Evolutionary conservation across 1,284 basidiomycete species (phyloP).

Genomic region (Melampsora medusae): DNA sequence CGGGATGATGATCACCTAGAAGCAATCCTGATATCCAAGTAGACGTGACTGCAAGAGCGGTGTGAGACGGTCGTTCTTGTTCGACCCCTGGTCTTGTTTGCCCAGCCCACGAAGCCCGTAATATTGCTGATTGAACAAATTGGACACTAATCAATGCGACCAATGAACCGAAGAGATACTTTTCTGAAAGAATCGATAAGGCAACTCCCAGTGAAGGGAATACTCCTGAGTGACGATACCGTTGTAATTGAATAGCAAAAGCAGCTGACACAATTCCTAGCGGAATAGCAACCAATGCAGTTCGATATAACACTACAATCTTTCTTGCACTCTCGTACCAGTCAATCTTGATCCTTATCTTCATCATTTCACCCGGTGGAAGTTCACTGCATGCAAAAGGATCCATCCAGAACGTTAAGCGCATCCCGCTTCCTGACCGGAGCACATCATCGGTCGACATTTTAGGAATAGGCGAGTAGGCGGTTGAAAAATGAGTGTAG

Average conservation of each 20-base stretch:
- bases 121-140: slow-evolving; percentile 4
- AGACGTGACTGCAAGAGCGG: slow-evolving; percentile 2
- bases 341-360: slow-evolving; percentile 64
- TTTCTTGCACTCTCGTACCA: slow-evolving; percentile 69
- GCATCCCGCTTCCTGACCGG: slow-evolving; percentile 29
- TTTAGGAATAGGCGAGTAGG: slow-evolving; percentile 46
- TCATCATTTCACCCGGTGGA: slow-evolving; percentile 54
- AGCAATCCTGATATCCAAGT: slow-evolving; percentile 6
- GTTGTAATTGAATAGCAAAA: slow-evolving; percentile 49
- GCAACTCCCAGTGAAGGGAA: slow-evolving; percentile 16
- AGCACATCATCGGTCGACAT: background rate
- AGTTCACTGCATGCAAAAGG: slow-evolving; percentile 47
- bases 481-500: slow-evolving; percentile 49
- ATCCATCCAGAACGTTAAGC: slow-evolving; percentile 49
- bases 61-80: background rate
- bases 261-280: slow-evolving; percentile 65
- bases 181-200: background rate
- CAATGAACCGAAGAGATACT: background rate
- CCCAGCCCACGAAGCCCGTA: background rate
- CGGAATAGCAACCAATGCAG: slow-evolving; percentile 68
- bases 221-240: background rate
- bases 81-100: background rate
- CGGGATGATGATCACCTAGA: background rate
- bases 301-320: slow-evolving; percentile 69
- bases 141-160: background rate